Evolutionary conservation across 768 basidiomycete species (phyloP), one percentile per base, ranked within the genome.

Genomic region (Lentinula sp.): DNA sequence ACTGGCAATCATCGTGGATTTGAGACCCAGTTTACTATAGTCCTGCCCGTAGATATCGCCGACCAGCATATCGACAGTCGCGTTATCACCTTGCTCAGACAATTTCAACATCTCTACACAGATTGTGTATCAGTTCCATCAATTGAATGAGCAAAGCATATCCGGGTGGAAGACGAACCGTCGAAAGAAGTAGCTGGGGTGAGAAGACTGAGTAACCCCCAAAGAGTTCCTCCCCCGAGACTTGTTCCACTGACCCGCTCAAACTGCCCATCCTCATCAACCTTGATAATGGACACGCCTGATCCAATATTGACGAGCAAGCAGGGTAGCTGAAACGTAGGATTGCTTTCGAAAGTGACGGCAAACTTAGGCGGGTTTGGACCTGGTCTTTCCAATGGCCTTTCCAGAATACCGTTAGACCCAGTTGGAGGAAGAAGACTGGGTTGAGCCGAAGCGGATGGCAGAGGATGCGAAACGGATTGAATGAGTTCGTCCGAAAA

Each of bases 41-140:
- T 98, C 97, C 66, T 93, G 90, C n/a, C 97, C 93, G 72, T 97
- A 99, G 66, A 99, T 99, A 76, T 99, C 97, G 39, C 97, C 96
- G 49, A 99, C 95, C 52, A 98, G 87, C 96, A 98, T 98, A 73
- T 99, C 97, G 13, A 98, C 95, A 5, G 82, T 81, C 46, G 91
- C 85, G 70, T 99, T 98, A 75, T 97, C 93, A 42, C 97, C 97
- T 69, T 83, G 72, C 74, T 99, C 97, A 0, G 97, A 97, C 20
- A 99, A 80, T 7, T 86, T 84, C 65, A 99, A 79, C 96, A 99
- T 99, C 73, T 98, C 97, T 99, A 76, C 62, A 43, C 64, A 60
- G 20, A 33, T 23, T 15, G 20, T 37, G 12, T 4, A 41, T 54
- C 18, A 39, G 18, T 35, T 36, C 20, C 33, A 39, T 53, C 37